Conservation (phyloP, 2,329 filamentous ascomycete species). For the Pseudogymnoascus sp. region DNA sequence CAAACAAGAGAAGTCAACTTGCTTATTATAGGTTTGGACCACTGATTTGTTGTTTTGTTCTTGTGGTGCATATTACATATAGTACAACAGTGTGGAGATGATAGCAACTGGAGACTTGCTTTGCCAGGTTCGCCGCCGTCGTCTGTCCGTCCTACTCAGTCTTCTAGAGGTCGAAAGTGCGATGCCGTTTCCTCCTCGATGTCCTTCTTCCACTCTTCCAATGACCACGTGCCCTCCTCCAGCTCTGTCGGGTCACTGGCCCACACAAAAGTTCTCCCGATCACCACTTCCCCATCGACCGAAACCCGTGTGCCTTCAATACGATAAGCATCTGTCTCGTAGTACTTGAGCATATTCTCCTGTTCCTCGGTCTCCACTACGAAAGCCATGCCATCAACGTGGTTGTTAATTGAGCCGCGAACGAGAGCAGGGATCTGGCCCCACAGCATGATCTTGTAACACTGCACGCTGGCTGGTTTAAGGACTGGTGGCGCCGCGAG, state of each 20-base stretch:
- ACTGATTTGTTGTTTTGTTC: not conserved
- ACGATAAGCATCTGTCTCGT: slow-evolving; percentile 15
- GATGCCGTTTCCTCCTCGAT: slow-evolving; percentile 17
- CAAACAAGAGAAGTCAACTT: not conserved
- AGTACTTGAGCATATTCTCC: slow-evolving; percentile 13
- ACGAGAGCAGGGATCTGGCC: slow-evolving; percentile 17
- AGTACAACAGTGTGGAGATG: not conserved
- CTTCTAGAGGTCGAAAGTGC: slow-evolving; percentile 15
- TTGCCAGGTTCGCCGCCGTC: not conserved
- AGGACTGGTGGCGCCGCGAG: slow-evolving; percentile 15
- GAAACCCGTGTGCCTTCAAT: slow-evolving; percentile 13
- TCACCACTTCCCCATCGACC: slow-evolving; percentile 10
- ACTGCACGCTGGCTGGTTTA: slow-evolving; percentile 14
- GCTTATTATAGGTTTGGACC: not conserved
- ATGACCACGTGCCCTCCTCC: slow-evolving; percentile 15
- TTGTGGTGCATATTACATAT: not conserved
- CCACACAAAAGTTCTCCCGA: slow-evolving; percentile 15
- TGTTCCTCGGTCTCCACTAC: slow-evolving; percentile 14
- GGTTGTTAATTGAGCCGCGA: slow-evolving; percentile 8
- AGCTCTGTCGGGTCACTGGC: slow-evolving; percentile 10
- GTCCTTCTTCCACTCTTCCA: slow-evolving; percentile 16
- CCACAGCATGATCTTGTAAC: slow-evolving; percentile 17
- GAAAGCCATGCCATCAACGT: slow-evolving; percentile 14
- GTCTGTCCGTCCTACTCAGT: not conserved
- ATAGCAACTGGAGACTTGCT: not conserved